Evolutionary conservation across 2,329 filamentous ascomycete genomes (phyloP), one percentile per base, ranked within the genome.

Genomic region (Paraconiothyrium brasiliense): DNA sequence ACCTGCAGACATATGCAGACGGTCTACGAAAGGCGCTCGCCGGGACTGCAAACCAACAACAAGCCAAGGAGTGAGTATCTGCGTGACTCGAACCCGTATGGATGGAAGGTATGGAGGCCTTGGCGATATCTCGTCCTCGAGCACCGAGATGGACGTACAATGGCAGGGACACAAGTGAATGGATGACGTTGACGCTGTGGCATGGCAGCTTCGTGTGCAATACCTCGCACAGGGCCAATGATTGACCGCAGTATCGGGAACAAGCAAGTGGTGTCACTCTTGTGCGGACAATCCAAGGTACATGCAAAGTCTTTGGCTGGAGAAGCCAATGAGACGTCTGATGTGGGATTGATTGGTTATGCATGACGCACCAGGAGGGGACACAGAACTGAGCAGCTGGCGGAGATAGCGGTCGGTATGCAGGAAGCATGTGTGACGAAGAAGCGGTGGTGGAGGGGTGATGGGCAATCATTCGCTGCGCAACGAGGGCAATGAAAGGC

Each of bases 381-480:
- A 46, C 44, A 39, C 44, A 24, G 46, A 30, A 13, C 54, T 57
- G 58, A 56, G 57, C 59, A 59, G 62, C 62, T 37, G 46, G 49
- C 60, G 59, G 58, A 57, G 56, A 56, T 59, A 60, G 39, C 51
- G 57, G 57, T 55, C 52, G 52, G 34, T 27, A 49, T 50, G 59
- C 51, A 60, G 57, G 55, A 56, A 56, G 34, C 37, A 49, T 50
- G 59, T 66, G 61, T 46, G 56, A 66, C 63, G 57, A 61, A 56
- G 51, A 62, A 54, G 58, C 59, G 58, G 61, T 62, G 37, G 55
- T 32, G 62, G 16, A 37, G 62, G 16, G 43, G 54, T 24, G 52
- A 22, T 49, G 47, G 39, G 57, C 46, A 9, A 16, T 48, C 44
- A 47, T 54, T 43, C 24, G 52, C 57, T 59, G 32, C 48, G 16